These are phyloP conservation scores for Solanum appendiculatum DNA, from an alignment of 257 asterid species.

Conservation along the genomic window DNA sequence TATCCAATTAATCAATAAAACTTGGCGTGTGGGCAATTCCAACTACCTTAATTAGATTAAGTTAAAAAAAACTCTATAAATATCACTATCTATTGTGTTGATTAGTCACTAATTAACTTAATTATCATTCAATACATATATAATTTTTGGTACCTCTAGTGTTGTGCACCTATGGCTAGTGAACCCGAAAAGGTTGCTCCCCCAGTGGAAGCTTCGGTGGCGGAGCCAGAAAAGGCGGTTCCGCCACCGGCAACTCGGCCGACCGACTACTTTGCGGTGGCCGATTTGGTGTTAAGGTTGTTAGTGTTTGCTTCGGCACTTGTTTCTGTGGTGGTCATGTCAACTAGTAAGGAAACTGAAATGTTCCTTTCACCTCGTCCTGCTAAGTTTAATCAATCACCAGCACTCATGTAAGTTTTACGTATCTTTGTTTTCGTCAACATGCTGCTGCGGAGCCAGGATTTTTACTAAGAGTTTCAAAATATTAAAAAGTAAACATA, in stretches of 20 bases:
- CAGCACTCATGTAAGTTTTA: conserved; percentile 66
- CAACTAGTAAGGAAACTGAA: conserved; percentile 45
- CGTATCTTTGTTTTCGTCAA: neutral
- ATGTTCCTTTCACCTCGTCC: conserved; percentile 3
- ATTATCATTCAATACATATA: neutral
- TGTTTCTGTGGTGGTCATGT: conserved; percentile 55
- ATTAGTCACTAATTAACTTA: neutral
- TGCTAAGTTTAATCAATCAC: conserved; percentile 61
- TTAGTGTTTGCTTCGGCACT: conserved; percentile 43
- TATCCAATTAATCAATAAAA: neutral
- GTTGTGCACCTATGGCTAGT: neutral
- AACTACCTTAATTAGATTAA: neutral
- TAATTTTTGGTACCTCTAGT: neutral
- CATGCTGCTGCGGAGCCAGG: neutral
- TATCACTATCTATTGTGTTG: neutral
- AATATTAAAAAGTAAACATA: no score
- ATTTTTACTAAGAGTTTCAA: no score
- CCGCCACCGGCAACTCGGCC: neutral
- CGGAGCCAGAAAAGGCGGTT: conserved; percentile 11
- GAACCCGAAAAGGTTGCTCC: conserved; percentile 4
- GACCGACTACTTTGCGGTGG: conserved; percentile 10
- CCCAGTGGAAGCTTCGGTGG: neutral
- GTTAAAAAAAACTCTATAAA: neutral
- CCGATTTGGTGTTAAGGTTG: conserved; percentile 51
- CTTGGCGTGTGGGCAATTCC: conserved; percentile 18